Percentiles rank a stretch among this genome's conserved stretches.
Evolutionary conservation across 2,329 filamentous ascomycete genomes (phyloP).

Genomic region (Curvularia sp.): DNA sequence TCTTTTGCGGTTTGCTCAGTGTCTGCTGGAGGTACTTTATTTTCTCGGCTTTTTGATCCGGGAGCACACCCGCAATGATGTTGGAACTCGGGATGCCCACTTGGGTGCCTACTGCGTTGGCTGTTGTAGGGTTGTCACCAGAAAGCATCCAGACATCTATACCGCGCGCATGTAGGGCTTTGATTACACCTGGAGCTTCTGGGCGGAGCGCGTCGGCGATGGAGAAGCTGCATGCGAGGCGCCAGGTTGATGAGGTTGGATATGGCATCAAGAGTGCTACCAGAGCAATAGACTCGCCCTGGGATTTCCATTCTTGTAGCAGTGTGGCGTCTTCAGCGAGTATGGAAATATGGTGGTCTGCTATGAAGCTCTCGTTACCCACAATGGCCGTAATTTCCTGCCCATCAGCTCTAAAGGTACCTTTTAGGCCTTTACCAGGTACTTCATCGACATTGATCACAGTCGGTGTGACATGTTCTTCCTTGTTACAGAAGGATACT

Average conservation of each 20-base stretch:
- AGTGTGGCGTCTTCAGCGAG: conserved; percentile 22
- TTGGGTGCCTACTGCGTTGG: conserved; percentile 75
- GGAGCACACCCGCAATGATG: conserved; percentile 86
- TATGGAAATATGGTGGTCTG: conserved; percentile 46
- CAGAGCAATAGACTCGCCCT: conserved; percentile 54
- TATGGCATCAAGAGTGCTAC: conserved; percentile 37
- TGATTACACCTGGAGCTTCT: conserved; percentile 71
- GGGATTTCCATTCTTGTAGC: conserved; percentile 52
- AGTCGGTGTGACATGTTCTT: conserved; percentile 25
- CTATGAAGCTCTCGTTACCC: conserved; percentile 76
- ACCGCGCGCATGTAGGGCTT: conserved; percentile 68
- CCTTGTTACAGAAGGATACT: conserved; percentile 64
- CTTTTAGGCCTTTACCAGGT: conserved; percentile 74
- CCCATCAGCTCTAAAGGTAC: conserved; percentile 55
- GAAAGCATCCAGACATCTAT: conserved; percentile 91
- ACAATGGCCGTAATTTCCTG: conserved; percentile 60
- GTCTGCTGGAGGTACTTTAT: conserved; percentile 60
- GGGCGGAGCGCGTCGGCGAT: conserved; percentile 82
- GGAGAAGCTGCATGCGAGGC: conserved; percentile 71
- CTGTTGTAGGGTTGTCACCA: conserved; percentile 87
- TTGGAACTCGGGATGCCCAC: conserved; percentile 77
- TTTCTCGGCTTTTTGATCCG: conserved; percentile 79
- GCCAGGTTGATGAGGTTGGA: conserved; percentile 31
- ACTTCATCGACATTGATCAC: conserved; percentile 65
- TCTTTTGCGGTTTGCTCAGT: conserved; percentile 33